These are phyloP conservation scores for Trapa incisa DNA, from an alignment of 345 rosid species.

Conservation along the genomic window DNA sequence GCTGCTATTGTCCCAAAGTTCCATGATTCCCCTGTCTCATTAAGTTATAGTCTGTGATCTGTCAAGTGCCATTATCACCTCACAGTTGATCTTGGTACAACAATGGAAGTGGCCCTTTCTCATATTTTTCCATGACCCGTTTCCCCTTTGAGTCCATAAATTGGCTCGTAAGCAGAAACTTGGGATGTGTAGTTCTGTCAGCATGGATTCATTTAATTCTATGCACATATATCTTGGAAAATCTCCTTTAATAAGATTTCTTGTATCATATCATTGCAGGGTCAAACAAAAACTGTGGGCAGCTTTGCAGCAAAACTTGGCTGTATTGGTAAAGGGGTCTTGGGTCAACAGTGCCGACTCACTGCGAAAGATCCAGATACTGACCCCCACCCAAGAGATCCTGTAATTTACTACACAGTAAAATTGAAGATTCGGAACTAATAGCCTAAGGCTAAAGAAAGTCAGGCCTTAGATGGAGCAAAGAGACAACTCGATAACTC, in stretches of 20 bases:
- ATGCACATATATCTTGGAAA: conserved; percentile 1
- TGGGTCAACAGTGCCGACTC: not conserved
- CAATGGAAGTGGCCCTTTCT: not conserved
- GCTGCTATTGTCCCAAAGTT: not conserved
- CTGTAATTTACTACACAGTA: not conserved
- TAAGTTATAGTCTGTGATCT: not conserved
- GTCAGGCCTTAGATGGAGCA: not conserved
- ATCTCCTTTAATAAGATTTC: not conserved
- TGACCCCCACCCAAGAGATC: no score
- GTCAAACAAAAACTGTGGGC: conserved; percentile 18
- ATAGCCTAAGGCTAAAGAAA: not conserved
- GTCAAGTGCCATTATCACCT: no score
- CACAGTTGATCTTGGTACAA: no score
- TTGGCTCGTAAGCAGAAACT: not conserved
- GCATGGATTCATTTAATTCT: conserved; percentile 5
- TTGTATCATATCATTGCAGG: not conserved
- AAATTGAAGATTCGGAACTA: not conserved
- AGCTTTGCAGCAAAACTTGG: conserved; percentile 6
- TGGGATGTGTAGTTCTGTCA: conserved; percentile 3
- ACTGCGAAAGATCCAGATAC: not conserved
- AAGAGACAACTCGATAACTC: not conserved
- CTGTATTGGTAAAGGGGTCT: conserved; percentile 6
- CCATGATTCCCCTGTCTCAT: not conserved
- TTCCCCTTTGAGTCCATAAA: not conserved
- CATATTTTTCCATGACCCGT: not conserved